A percentile compares a stretch with the other conserved stretches of the same genome.
Evolutionary conservation across 1,284 basidiomycete genomes (phyloP).

Genomic region (Boletus sp.): DNA sequence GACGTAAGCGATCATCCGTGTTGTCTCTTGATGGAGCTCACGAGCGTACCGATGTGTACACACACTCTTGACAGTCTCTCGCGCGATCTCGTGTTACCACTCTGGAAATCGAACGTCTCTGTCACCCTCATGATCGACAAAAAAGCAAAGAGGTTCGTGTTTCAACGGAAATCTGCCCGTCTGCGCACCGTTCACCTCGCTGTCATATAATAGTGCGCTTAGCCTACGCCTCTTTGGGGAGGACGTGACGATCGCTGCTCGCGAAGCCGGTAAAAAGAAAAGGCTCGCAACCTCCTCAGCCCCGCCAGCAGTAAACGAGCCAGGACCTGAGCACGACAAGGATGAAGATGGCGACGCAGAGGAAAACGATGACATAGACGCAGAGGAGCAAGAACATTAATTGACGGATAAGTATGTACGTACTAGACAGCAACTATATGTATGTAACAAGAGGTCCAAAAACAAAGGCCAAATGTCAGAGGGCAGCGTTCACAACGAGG

Average conservation of each 20-base stretch:
- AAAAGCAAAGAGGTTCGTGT: slow-evolving; percentile 79
- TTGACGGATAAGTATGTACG: slow-evolving; percentile 7
- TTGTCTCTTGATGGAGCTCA: not conserved
- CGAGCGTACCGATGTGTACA: not conserved
- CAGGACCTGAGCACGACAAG: slow-evolving; percentile 5
- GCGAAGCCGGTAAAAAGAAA: slow-evolving; percentile 35
- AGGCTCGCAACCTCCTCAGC: slow-evolving; percentile 11
- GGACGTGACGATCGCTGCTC: slow-evolving; percentile 63
- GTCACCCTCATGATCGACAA: slow-evolving; percentile 92
- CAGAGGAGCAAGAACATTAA: slow-evolving; percentile 13
- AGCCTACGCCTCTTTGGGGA: slow-evolving; percentile 77
- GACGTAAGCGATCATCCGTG: slow-evolving; percentile 42
- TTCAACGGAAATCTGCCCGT: not conserved
- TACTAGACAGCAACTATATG: slow-evolving; percentile 15
- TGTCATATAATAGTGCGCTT: slow-evolving; percentile 55
- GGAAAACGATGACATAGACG: slow-evolving; percentile 9
- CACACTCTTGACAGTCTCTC: slow-evolving; percentile 48
- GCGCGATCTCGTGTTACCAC: slow-evolving; percentile 77
- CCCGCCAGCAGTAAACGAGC: not conserved
- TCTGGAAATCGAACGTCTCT: slow-evolving; percentile 90
- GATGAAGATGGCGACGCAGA: slow-evolving; percentile 8
- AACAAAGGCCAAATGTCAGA: slow-evolving; percentile 1
- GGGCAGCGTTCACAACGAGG: slow-evolving; percentile 36
- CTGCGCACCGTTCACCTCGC: not conserved
- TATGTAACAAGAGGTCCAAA: not conserved